Percentiles rank a stretch among this genome's conserved stretches.
phyloP scores from a whole-genome alignment of 495 filamentous ascomycete genomes.

The Neurospora sp. region DNA sequence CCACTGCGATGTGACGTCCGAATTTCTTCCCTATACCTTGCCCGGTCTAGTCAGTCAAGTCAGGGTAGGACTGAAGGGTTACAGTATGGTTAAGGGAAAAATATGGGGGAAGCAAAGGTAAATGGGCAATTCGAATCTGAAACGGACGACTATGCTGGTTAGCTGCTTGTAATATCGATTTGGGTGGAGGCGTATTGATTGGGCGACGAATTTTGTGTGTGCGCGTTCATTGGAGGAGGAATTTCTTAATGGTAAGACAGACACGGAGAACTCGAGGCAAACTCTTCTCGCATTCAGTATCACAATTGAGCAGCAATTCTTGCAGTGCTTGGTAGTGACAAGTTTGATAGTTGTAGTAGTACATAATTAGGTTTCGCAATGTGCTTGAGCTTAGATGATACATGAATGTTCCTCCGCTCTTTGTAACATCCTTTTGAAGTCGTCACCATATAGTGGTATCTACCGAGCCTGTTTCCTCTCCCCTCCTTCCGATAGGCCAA shows the following conservation, averaged over 20 bases:
- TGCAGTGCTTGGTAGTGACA: not conserved
- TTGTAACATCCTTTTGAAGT: not conserved
- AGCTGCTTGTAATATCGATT: not conserved
- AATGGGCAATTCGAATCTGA: not conserved
- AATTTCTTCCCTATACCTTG: not conserved
- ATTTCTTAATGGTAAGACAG: not conserved
- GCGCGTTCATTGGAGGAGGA: not conserved
- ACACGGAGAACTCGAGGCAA: not conserved
- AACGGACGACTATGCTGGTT: not conserved
- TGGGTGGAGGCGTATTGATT: not conserved
- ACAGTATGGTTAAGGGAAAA: not conserved
- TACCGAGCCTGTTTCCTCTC: not conserved
- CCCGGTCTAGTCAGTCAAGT: not conserved
- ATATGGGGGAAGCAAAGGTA: not conserved
- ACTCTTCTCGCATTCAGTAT: not conserved
- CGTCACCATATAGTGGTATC: not conserved
- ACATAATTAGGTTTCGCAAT: slow-evolving; percentile 6
- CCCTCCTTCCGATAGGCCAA: not conserved
- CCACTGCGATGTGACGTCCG: not conserved
- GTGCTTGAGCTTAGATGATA: not conserved
- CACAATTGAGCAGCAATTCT: not conserved
- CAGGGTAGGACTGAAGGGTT: not conserved
- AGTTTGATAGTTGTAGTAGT: slow-evolving; percentile 4
- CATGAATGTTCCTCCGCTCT: not conserved
- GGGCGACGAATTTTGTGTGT: not conserved